phyloP scores from a whole-genome alignment of 2,329 filamentous ascomycete species.

The Orbilia oligospora region DNA sequence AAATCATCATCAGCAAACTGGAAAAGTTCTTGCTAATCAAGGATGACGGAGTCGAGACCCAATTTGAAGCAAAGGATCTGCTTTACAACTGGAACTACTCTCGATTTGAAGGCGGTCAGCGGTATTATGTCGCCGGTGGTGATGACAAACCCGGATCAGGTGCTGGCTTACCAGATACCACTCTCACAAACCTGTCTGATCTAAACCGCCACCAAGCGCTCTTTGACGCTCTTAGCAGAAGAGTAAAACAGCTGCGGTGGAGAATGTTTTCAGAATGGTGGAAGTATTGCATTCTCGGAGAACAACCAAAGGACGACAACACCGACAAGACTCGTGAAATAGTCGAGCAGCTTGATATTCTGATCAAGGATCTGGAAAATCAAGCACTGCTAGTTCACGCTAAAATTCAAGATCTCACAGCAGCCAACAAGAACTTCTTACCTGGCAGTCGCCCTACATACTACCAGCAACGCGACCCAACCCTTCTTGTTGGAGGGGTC shows the following conservation, averaged over 20 bases:
- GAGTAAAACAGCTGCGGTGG: slow-evolving; percentile 65
- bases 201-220: slow-evolving; percentile 59
- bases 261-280: slow-evolving; percentile 69
- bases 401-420: neutral
- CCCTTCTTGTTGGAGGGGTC: slow-evolving; percentile 67
- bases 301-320: neutral
- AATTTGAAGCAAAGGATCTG: slow-evolving; percentile 65
- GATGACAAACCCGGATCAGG: slow-evolving; percentile 47
- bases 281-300: slow-evolving; percentile 64
- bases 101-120: slow-evolving; percentile 63
- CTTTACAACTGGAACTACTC: slow-evolving; percentile 66
- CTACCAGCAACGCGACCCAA: slow-evolving; percentile 66
- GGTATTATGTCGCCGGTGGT: slow-evolving; percentile 63
- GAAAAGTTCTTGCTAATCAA: slow-evolving; percentile 64
- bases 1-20: slow-evolving; percentile 64
- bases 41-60: slow-evolving; percentile 66
- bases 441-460: slow-evolving; percentile 62
- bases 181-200: slow-evolving; percentile 2
- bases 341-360: neutral
- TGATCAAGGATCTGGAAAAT: neutral
- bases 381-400: neutral
- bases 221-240: slow-evolving; percentile 55
- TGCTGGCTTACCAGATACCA: neutral
- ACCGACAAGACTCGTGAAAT: slow-evolving; percentile 2
- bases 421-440: neutral